Conservation (phyloP, 1,284 basidiomycete species). For the Puccinia horiana region DNA sequence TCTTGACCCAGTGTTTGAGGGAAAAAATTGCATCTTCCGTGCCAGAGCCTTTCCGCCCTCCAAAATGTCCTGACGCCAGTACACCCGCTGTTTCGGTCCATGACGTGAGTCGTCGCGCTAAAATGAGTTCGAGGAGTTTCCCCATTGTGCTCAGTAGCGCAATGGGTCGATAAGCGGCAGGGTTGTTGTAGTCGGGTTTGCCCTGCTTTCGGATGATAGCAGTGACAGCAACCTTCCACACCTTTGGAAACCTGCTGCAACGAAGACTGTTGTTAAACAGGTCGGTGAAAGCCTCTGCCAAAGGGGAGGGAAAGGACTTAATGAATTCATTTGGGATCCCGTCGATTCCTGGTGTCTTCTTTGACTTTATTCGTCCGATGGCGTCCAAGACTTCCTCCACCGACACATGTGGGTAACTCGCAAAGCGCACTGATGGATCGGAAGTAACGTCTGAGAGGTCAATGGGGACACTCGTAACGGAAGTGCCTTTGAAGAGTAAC, state of each 20-base stretch:
- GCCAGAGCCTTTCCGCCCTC: too few relatives aligned
- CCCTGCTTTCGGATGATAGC: slow-evolving; percentile 6
- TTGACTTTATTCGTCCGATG: not conserved
- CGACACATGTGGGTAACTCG: not conserved
- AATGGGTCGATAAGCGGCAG: not conserved
- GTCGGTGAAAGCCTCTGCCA: not conserved
- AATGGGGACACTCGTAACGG: not conserved
- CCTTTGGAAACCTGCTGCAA: not conserved
- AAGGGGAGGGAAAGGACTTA: not conserved
- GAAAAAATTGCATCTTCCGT: too few relatives aligned
- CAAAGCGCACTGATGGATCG: not conserved
- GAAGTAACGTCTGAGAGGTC: not conserved
- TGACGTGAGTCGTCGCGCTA: not conserved
- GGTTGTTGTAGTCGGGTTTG: slow-evolving; percentile 2
- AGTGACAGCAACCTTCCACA: not conserved
- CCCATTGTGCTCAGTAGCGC: not conserved
- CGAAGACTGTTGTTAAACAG: not conserved
- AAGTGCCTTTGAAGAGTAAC: slow-evolving; percentile 13
- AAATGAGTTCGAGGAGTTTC: not conserved
- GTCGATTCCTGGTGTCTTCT: slow-evolving; percentile 18
- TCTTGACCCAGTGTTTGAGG: not conserved
- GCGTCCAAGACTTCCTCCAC: not conserved
- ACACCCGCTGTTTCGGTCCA: not conserved
- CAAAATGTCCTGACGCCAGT: too few relatives aligned
- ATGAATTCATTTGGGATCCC: not conserved